These are phyloP conservation scores for Oryza brachyantha DNA, from an alignment of 176 grass and related monocot species.

Conservation along the genomic window DNA sequence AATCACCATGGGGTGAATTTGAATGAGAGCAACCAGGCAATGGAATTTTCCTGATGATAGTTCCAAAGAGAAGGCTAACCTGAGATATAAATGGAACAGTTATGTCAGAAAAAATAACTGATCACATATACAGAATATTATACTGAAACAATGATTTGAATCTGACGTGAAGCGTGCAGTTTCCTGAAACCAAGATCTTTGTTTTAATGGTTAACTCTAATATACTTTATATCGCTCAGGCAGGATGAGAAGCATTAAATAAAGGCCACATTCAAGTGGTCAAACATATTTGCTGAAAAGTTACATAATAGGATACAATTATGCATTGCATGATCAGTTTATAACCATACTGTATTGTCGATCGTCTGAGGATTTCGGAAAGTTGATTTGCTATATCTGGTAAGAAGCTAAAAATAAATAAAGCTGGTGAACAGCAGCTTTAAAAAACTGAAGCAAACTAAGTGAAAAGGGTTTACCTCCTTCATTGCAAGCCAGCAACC, in stretches of 20 bases:
- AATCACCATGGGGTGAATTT: slow-evolving; percentile 41
- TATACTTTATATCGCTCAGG: neutral
- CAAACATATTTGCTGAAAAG: slow-evolving; percentile 13
- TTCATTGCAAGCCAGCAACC: slow-evolving; percentile 99
- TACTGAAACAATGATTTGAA: neutral
- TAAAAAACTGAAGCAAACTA: neutral
- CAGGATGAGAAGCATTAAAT: neutral
- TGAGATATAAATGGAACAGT: slow-evolving; percentile 41
- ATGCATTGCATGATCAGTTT: neutral
- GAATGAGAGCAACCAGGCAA: slow-evolving; percentile 71
- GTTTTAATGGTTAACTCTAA: neutral
- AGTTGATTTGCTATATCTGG: neutral
- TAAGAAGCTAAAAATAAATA: neutral
- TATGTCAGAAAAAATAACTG: neutral
- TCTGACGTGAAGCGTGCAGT: neutral
- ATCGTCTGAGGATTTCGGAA: neutral
- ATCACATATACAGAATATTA: neutral
- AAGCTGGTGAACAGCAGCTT: neutral
- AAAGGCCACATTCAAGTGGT: slow-evolving; percentile 12
- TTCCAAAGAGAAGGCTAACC: slow-evolving; percentile 96
- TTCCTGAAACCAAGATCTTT: neutral
- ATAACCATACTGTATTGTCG: neutral
- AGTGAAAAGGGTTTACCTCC: slow-evolving; percentile 54
- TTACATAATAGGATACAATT: neutral
- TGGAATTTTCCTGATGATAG: slow-evolving; percentile 90